Percentiles rank a stretch among this genome's conserved stretches.
phyloP scores from a whole-genome alignment of 257 asterid genomes.

The Pogostemon cablin region DNA sequence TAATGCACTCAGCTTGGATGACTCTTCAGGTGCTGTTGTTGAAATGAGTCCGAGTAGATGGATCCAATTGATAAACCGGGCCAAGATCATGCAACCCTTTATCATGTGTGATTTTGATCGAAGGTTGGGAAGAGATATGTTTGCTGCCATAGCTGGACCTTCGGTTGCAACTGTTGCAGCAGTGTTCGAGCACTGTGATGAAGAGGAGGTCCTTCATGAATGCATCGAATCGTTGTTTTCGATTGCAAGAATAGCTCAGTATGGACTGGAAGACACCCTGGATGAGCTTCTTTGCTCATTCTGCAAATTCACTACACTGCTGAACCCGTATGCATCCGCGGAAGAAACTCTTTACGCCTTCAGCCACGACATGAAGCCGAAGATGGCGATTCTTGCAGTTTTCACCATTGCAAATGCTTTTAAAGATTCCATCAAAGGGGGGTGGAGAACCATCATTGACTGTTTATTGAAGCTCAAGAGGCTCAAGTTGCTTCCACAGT shows the following conservation, averaged over 20 bases:
- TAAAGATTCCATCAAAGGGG: conserved; percentile 75
- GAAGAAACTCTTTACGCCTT: conserved; percentile 84
- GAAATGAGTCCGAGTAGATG: conserved; percentile 88
- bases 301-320: conserved; percentile 80
- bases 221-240: conserved; percentile 84
- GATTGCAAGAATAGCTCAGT: conserved; percentile 78
- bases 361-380: conserved; percentile 85
- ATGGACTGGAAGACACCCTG: conserved; percentile 79
- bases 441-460: conserved; percentile 92
- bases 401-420: conserved; percentile 79
- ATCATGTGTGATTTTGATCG: conserved; percentile 66
- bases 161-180: conserved; percentile 84
- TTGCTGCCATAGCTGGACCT: conserved; percentile 87
- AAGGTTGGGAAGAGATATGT: conserved; percentile 83
- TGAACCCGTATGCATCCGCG: conserved; percentile 77
- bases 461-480: conserved; percentile 86
- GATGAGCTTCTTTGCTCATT: conserved; percentile 83
- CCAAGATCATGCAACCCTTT: conserved; percentile 63
- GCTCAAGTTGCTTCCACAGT: conserved; percentile 83
- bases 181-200: conserved; percentile 79
- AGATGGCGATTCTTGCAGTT: conserved; percentile 86
- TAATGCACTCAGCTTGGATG: conserved; percentile 53
- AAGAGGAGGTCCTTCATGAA: conserved; percentile 81
- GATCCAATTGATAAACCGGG: conserved; percentile 77
- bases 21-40: conserved; percentile 28